Base-by-base conservation (phyloP, 1,284 basidiomycete genomes). In the Cerioporus squamosus region DNA sequence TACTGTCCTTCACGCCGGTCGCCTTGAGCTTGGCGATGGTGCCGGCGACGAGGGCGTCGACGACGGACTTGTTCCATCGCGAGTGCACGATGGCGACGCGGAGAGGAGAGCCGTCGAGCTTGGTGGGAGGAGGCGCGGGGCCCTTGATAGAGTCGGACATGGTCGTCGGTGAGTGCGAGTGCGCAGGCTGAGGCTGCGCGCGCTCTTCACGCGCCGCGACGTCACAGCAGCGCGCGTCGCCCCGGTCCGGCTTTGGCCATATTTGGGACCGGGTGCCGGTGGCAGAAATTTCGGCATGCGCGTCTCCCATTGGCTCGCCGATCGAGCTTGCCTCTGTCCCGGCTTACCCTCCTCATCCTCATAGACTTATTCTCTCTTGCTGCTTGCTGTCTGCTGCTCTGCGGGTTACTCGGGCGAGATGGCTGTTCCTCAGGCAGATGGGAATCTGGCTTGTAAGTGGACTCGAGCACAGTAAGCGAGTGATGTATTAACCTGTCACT, bases 11-110 rank as follows among this genome's bases (percentile, higher is more conserved):
- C 63, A 98, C 95, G 43, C 96, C 96, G 38, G 85, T 81, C 67
- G 87, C 87, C 76, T 86, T 91, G 65, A 98, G 83, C 71, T 91
- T 93, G 29, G 79, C 75, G 58, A 94, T 76, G 9, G 90, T 85
- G 44, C 95, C 95, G 1, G 81, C 76, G 58, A 98, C 80, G 49
- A 98, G 86, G 15, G 93, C 85, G 26, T 93, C 90, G 70, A 98
- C 92, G 71, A 97, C 86, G 23, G 80, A 73, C 68, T 87, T 87
- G 80, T 98, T 98, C 95, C 95, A 98, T 74, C 93, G 82, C 18
- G 94, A 93, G 72, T 97, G 95, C 4, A 98, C 91, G 70, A 98
- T 95, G 66, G 91, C 92, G 60, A 97, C 78, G 57, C 94, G 88
- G 61, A 95, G 81, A 43, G 80, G 65, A 3, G 92, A 90, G 51